Evolutionary conservation across 2,329 filamentous ascomycete species (phyloP).

Genomic region (Akanthomyces muscarius): DNA sequence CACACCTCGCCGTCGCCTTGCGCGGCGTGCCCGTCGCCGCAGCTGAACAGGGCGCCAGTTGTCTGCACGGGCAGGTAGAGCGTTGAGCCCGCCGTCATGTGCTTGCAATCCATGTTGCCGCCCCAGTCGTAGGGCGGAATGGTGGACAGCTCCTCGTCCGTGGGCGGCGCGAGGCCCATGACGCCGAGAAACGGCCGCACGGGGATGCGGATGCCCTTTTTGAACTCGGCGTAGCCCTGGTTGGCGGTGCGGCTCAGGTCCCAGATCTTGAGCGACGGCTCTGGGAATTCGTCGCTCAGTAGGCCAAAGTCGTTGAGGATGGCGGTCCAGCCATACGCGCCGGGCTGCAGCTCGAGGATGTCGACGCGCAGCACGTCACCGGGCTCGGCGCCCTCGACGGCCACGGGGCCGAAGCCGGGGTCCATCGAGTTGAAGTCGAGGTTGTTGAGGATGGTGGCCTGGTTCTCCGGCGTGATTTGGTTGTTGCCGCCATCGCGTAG

Average conservation of each 20-base stretch:
- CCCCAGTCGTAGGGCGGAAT: slow-evolving; percentile 49
- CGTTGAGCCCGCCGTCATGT: slow-evolving; percentile 42
- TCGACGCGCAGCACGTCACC: slow-evolving; percentile 51
- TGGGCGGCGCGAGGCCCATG: slow-evolving; percentile 46
- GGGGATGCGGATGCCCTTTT: slow-evolving; percentile 44
- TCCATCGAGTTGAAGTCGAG: slow-evolving; percentile 41
- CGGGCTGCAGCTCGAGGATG: slow-evolving; percentile 41
- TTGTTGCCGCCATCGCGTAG: slow-evolving; percentile 48
- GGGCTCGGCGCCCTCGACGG: slow-evolving; percentile 43
- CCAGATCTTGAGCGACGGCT: slow-evolving; percentile 46
- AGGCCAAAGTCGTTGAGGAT: slow-evolving; percentile 49
- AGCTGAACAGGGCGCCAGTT: slow-evolving; percentile 48
- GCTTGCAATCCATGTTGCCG: slow-evolving; percentile 53
- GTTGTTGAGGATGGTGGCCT: slow-evolving; percentile 34
- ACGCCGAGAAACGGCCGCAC: slow-evolving; percentile 50
- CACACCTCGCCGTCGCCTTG: slow-evolving; percentile 54
- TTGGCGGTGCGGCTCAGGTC: slow-evolving; percentile 29
- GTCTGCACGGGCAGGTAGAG: slow-evolving; percentile 48
- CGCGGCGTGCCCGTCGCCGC: slow-evolving; percentile 51
- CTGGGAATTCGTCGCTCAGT: slow-evolving; percentile 43
- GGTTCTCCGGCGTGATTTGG: slow-evolving; percentile 42
- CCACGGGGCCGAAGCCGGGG: slow-evolving; percentile 49
- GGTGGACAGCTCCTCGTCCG: slow-evolving; percentile 42
- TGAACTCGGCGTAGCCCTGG: slow-evolving; percentile 38
- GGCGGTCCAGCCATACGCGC: slow-evolving; percentile 50